Evolutionary conservation across 208 protist species (phyloP), one percentile per base, ranked within the genome.

Genomic region (Endotrypanum monterogeii): DNA sequence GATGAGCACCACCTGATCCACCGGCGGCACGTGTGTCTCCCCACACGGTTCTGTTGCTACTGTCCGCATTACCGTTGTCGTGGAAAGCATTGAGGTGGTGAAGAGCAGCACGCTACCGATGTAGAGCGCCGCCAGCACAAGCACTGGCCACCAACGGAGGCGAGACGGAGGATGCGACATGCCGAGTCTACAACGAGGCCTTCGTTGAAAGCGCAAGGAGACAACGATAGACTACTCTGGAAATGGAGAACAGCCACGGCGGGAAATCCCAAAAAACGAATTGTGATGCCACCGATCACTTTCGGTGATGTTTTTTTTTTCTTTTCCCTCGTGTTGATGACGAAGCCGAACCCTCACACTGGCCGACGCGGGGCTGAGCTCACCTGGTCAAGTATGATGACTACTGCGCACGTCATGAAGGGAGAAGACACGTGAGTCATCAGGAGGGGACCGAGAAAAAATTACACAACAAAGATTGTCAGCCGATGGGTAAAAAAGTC

Each of bases 1-100:
- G 46, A 95, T 46, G 3, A 95, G 39, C 28, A 95, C 82, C 12
- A 95, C 85, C 72, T 95, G 90, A 67, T 92, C 90, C 37, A 93
- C 88, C 4, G 77, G 74, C 8, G 67, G 71, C 46, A 83, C 57
- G 25, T 12, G 8, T 3, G 71, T 44, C 28, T 73, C 76, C 20
- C 3, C 12, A 50, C 86, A 94, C 25, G 54, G 30, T 37, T 86
- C 80, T 39, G 69, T 84, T 32, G 78, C 78, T 9, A 71, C 70
- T 32, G 57, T 61, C 1, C 74, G 67, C 41, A 89, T 63, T 14
- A 89, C 61, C 8, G 74, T 86, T 9, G 82, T 80, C 35, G 80
- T 85, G 11, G 83, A 88, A 18, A 94, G 79, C 87, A 91, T 88
- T 18, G 87, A 89, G 51, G 73, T 84, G 68, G 78, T 81, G 58